Evolutionary conservation across 495 filamentous ascomycete genomes (phyloP), one percentile per base, ranked within the genome.

Genomic region (Copromyces sp.): DNA sequence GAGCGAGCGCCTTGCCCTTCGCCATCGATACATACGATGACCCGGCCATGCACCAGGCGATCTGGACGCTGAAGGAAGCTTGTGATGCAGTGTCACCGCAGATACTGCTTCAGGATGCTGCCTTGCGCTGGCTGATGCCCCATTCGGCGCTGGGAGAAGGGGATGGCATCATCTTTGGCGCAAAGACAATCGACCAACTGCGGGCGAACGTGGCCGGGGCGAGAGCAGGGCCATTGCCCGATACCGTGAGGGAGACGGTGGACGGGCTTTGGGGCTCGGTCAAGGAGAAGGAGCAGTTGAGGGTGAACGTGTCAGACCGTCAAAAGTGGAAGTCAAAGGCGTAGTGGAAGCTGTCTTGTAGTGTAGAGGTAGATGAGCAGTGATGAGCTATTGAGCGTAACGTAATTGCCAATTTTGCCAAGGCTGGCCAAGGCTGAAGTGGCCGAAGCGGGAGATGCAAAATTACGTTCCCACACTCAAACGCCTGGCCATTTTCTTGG

Each of bases 151-250:
- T 90, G 47, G 81, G 82, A 4, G 38, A 77, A 53, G 84, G 83
- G 0, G 88, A 91, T 80, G 87, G 75, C 3, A 73, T 89, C 16
- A 84, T 90, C 38, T 72, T 88, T 69, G 89, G 88, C 4, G 83
- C 85, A 1, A 84, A 73, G 45, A 40, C 17, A 39, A 32, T 73
- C 11, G 29, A 70, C 20, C 68, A 73, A 68, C 39, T 73, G 3
- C 45, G 70, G 65, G 14, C 9, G 9, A 73, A 73, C 44, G 69
- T 71, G 39, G 39, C 69, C 20, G 68, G 32, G 16, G 68, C 72
- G 45, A 61, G 72, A 29, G 39, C 29, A 20, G 72, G 69, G 11
- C 44, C 44, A 47, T 47, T 47, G 44, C 44, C 44, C 9, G 8
- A 9, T 47, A 20, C n/a, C 44, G 44, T 24, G n/a, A 47, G 44